Percentiles rank a stretch among this genome's conserved stretches.
Conservation (phyloP, 208 protist genomes). For the Jaenimonas drosophilae region DNA sequence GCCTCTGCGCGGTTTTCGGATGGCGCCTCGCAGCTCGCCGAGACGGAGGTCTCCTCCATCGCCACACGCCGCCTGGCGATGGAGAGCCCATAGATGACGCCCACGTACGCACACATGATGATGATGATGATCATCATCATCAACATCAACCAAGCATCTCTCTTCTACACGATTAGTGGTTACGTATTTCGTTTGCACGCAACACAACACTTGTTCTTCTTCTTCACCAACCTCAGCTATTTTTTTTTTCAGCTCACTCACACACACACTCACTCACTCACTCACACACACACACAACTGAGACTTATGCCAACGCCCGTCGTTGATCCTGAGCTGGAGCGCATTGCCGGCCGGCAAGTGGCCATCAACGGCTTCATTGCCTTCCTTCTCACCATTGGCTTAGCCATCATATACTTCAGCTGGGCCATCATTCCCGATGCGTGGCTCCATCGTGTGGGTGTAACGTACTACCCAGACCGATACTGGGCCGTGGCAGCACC, state of each 20-base stretch:
- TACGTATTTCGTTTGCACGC: neutral
- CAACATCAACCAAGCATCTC: neutral
- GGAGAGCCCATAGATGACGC: no score
- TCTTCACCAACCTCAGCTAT: neutral
- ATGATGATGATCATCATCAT: no score
- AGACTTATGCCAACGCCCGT: no score
- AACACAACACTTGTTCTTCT: neutral
- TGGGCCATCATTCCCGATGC: conserved; percentile 62
- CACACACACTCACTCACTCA: no score
- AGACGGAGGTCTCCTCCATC: conserved; percentile 15
- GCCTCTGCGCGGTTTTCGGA: no score
- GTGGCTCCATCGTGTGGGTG: conserved; percentile 41
- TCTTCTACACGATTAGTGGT: neutral
- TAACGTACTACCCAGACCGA: conserved; percentile 86
- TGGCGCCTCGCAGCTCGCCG: conserved; percentile 8
- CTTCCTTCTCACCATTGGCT: conserved; percentile 44
- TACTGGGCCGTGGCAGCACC: conserved; percentile 88
- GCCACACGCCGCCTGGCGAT: no score
- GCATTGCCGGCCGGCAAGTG: conserved; percentile 26
- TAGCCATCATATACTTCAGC: conserved; percentile 52
- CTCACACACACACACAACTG: no score
- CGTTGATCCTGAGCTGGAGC: neutral
- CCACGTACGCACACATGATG: no score
- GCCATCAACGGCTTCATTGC: conserved; percentile 88
- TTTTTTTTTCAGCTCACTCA: conserved; percentile 4